phyloP scores from a whole-genome alignment of 1,284 basidiomycete species.

The Peniophora sp. region DNA sequence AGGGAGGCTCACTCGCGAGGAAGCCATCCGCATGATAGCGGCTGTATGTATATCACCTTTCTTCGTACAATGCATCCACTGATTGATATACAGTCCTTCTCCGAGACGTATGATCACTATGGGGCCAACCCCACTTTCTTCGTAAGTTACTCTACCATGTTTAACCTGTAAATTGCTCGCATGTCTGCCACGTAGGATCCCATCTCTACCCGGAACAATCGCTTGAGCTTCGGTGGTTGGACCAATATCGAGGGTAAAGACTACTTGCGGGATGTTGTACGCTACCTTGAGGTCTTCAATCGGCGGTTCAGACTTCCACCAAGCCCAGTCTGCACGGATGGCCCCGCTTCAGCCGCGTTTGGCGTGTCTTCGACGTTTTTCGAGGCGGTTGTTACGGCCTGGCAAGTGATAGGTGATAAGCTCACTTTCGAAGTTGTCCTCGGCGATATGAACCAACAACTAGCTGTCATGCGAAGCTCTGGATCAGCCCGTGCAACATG shows the following conservation, averaged over 20 bases:
- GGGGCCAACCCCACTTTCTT: background rate
- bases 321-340: constrained; percentile 5
- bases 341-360: constrained; percentile 13
- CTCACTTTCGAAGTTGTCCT: constrained; percentile 14
- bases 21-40: background rate
- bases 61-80: background rate
- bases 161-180: background rate
- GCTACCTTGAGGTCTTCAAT: constrained; percentile 3
- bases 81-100: background rate
- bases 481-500: constrained; percentile 16
- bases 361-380: constrained; percentile 18
- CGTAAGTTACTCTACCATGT: background rate
- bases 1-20: background rate
- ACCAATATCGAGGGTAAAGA: background rate
- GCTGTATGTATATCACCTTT: background rate
- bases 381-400: constrained; percentile 11
- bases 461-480: constrained; percentile 17
- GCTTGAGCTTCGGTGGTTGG: background rate
- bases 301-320: background rate
- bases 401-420: constrained; percentile 13
- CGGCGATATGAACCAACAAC: constrained; percentile 18
- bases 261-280: background rate
- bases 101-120: background rate
- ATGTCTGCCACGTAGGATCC: background rate
- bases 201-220: background rate